phyloP scores from a whole-genome alignment of 148 eudicot species.

The Camellia granthamiana region DNA sequence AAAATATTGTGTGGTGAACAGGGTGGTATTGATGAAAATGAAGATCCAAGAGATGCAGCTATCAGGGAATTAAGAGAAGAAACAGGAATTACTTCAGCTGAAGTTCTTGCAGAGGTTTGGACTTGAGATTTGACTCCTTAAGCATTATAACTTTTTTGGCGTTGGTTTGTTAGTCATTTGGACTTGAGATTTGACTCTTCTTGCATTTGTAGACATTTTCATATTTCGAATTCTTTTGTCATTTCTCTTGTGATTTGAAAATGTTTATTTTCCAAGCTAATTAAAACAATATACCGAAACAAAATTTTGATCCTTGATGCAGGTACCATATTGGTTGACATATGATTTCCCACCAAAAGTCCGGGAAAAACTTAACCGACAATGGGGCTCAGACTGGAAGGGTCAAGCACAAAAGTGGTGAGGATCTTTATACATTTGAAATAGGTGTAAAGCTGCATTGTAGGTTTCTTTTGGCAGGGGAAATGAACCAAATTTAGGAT shows the following conservation, averaged over 20 bases:
- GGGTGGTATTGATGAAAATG: constrained; percentile 92
- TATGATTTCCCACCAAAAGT: constrained; percentile 97
- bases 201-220: no score
- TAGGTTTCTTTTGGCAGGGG: background rate
- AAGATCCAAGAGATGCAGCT: constrained; percentile 79
- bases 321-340: constrained; percentile 81
- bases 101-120: constrained; percentile 81
- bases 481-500: constrained; percentile 2
- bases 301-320: background rate
- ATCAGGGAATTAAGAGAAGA: constrained; percentile 91
- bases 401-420: constrained; percentile 99
- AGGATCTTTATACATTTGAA: constrained; percentile 14
- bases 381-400: constrained; percentile 95
- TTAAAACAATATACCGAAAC: no score
- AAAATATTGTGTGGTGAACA: constrained; percentile 23
- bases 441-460: background rate
- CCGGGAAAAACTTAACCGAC: constrained; percentile 68
- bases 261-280: no score
- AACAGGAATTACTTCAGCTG: constrained; percentile 86
- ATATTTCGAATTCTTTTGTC: no score
- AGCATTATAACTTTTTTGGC: constrained; percentile 2
- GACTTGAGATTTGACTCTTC: no score
- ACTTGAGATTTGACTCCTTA: constrained; percentile 9
- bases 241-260: no score
- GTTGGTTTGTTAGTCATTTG: background rate